Evolutionary conservation across 306 rosid species (phyloP).

Genomic region (Cucumis cinereus): DNA sequence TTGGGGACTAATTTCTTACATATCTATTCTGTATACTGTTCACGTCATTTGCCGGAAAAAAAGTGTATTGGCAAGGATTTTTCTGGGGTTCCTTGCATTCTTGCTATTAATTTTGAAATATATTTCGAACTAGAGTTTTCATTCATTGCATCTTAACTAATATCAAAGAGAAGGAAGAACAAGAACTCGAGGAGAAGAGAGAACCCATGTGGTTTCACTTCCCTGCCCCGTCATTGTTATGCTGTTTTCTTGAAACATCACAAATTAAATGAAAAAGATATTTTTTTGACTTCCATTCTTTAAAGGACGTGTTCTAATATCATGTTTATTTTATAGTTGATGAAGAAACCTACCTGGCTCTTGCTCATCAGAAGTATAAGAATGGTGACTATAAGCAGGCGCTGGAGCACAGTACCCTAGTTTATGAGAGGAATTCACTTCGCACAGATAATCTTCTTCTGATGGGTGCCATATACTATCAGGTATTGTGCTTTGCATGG

Average conservation of each 20-base stretch:
- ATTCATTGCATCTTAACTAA: background rate
- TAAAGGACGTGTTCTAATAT: background rate
- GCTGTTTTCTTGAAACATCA: background rate
- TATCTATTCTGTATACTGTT: background rate
- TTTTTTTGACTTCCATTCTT: background rate
- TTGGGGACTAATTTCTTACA: background rate
- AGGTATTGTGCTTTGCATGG: conserved; percentile 32
- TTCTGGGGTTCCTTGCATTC: background rate
- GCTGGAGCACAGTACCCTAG: conserved; percentile 63
- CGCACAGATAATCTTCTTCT: conserved; percentile 92
- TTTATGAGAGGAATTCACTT: conserved; percentile 69
- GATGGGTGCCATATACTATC: conserved; percentile 89
- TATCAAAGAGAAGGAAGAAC: background rate
- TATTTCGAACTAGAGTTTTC: background rate
- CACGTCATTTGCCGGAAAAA: background rate
- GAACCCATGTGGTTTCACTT: background rate
- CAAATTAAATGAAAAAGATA: background rate
- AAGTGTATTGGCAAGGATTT: background rate
- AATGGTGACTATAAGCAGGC: conserved; percentile 81
- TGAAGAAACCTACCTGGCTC: conserved; percentile 66
- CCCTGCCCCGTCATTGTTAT: background rate
- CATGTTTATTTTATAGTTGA: conserved; percentile 47
- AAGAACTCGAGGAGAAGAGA: background rate
- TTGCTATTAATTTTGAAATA: background rate
- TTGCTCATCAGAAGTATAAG: conserved; percentile 91